These are phyloP conservation scores for Cadophora sp. DNA, from an alignment of 2,329 filamentous ascomycete species.

Conservation along the genomic window DNA sequence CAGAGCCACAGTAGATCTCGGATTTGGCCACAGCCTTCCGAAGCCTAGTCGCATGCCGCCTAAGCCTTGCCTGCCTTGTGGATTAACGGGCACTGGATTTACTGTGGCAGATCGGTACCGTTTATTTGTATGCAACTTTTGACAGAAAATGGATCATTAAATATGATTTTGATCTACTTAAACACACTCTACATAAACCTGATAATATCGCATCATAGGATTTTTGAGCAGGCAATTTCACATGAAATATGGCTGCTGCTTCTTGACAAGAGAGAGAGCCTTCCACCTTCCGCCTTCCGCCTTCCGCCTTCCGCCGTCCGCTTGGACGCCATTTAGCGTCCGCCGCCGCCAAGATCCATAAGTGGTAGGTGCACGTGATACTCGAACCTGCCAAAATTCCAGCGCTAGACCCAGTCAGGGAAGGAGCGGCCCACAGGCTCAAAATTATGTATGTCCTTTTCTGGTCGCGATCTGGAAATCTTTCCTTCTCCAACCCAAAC, in stretches of 20 bases:
- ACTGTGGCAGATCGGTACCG: too few relatives aligned
- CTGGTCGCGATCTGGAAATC: conserved; percentile 29
- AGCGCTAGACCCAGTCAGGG: conserved; percentile 18
- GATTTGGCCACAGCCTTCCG: conserved; percentile 18
- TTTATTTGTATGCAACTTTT: too few relatives aligned
- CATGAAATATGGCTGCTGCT: too few relatives aligned
- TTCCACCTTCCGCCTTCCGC: neutral
- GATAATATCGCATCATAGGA: too few relatives aligned
- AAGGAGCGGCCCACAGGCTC: conserved; percentile 20
- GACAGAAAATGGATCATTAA: too few relatives aligned
- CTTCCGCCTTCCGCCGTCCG: neutral
- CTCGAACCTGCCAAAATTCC: neutral
- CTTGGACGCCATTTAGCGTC: neutral
- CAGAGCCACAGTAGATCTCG: neutral
- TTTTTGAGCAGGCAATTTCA: too few relatives aligned
- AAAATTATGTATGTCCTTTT: conserved; percentile 26
- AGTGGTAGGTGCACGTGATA: neutral
- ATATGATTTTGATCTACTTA: neutral
- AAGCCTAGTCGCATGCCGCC: conserved; percentile 7
- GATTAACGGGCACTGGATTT: too few relatives aligned
- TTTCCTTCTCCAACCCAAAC: conserved; percentile 30
- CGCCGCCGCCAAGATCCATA: neutral
- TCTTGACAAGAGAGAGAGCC: too few relatives aligned
- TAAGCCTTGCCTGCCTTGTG: conserved; percentile 19
- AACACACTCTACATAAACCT: neutral